Base-by-base conservation (phyloP, 108 stramenopile species). In the Stephanodiscus minutulus region DNA sequence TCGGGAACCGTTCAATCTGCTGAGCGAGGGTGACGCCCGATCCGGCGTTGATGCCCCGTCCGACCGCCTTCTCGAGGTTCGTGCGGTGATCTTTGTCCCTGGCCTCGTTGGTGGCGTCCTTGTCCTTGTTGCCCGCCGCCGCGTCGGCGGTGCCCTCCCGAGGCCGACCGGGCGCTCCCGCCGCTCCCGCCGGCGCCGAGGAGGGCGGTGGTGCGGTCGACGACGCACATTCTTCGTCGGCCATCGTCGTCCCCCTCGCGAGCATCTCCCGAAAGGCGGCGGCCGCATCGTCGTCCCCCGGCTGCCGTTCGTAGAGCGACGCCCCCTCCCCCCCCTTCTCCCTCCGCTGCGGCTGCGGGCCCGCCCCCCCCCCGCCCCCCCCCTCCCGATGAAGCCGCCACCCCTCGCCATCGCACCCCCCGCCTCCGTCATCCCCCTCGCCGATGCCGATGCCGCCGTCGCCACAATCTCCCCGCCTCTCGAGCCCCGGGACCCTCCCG, bases 221-320 rank as follows among this genome's bases (percentile, higher is more conserved):
- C 22, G 24, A 49, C 15, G 24, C 21, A 17, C 1, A 9, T 41
- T 48, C 64, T 9, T 18, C 43, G 20, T 53, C 67, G n/a, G n/a
- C n/a, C 22, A n/a, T 27, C 5, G 25, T 22, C 27, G 66, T 46
- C 36, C 49, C 70, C 54, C 48, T 64, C 17, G 90, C 90, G 20
- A 94, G 56, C 88, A 91, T 87, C 44, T 66, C 79, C 39, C 90
- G 88, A 86, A 94, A 94, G 6, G 86, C 90, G 20, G 88, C 89
- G 15, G 93, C 90, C 3, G 90, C 93, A 50, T 88, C 88, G 67
- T 94, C 90, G 68, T 94, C 93, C 22, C 90, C 90, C 0, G 84
- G 75, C 55, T 94, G 84, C 25, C 76, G 48, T 63, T 82, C 61
- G n/a, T 77, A 66, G 7, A 84, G 35, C 48, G 59, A 72, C 43